Base-by-base conservation (phyloP, 306 rosid genomes). In the Psophocarpus tetragonolobus region DNA sequence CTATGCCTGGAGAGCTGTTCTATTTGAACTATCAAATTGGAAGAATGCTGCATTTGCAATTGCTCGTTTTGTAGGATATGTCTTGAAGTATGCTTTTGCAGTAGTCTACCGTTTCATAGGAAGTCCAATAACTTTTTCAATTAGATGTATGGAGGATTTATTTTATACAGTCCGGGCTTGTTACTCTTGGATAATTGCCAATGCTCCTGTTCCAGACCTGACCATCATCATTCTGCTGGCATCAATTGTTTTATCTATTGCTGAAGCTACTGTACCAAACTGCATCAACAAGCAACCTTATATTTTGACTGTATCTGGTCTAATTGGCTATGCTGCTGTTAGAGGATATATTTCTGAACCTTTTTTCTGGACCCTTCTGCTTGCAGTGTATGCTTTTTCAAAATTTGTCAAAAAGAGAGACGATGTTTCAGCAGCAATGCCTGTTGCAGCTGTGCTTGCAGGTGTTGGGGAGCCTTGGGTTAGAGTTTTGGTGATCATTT, bases 401-500 rank as follows among this genome's bases (percentile, higher is more conserved):
- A 81, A 89, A 71, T 56, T 89, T 20, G 21, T 91, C 29, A 89
- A 88, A 23, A 92, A 60, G 84, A 92, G 91, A 78, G 90, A 95
- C 1, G 69, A 91, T 64, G 88, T 95, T 84, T 86, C 97, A 8
- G 88, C 97, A 2, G 83, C 96, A 44, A 80, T 92, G 88, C 97
- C 99, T 20, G 87, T 69, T 3, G 97, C 96, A 4, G 93, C 94
- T 32, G 89, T 89, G 63, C 87, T 95, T 42, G 93, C 96, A 74
- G 97, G 93, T 24, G 84, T 95, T 58, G 99, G 99, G 6, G 97
- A 95, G 79, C 89, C 99, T 27, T 95, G 97, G 97, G 84, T 95
- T 71, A 92, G 97, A 84, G 77, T 87, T 77, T 50, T 92, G 87
- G 93, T 75, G 74, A 78, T 95, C 32, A 45, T 73, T 64, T 88